Base-by-base conservation (phyloP, 2,329 filamentous ascomycete species). In the Aspergillus tanneri region DNA sequence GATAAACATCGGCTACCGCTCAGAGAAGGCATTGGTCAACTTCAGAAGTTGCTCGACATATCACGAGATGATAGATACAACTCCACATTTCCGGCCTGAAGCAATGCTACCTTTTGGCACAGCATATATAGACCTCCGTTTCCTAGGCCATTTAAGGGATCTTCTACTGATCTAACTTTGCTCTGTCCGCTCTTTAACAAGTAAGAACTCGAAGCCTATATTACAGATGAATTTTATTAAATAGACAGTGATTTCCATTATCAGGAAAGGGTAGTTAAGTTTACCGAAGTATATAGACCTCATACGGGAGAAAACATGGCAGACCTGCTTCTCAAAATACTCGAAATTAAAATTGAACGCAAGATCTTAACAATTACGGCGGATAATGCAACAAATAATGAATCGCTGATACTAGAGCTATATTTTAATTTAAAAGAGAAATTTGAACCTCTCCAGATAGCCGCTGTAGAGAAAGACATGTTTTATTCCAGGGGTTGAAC, bases 231-330 rank as follows among this genome's bases (percentile, higher is more conserved):
- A 22, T 23, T 16, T 39, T 21, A 43, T 16, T 43, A 25, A 25
- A 5, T 43, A 10, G 25, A 28, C 12, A 19, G 24, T 19, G 14
- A 30, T 11, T 30, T 43, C 14, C 24, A 22, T 10, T 43, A 43
- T 43, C 23, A 43, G 5, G 39, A 43, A 30, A 9, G 24, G 16
- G 39, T 30, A 2, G n/a, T 43, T 32, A 18, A 43, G 10, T 43
- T 43, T 32, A 16, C 24, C 14, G 39, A 43, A 43, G 32, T 43
- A 14, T 11, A 30, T n/a, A 25, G 39, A 2, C n/a, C 39, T 4
- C 14, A 43, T 22, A 43, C 16, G n/a, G 39, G 39, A 43, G 39
- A 43, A 30, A 32, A 43, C 21, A 30, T 43, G 39, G 39, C 39
- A 22, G 39, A 43, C 12, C 8, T 43, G 6, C 25, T 32, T 19